A percentile compares a stretch with the other conserved stretches of the same genome.
Evolutionary conservation across 2,329 filamentous ascomycete genomes (phyloP).

Genomic region (Ophiostoma angusticollis): DNA sequence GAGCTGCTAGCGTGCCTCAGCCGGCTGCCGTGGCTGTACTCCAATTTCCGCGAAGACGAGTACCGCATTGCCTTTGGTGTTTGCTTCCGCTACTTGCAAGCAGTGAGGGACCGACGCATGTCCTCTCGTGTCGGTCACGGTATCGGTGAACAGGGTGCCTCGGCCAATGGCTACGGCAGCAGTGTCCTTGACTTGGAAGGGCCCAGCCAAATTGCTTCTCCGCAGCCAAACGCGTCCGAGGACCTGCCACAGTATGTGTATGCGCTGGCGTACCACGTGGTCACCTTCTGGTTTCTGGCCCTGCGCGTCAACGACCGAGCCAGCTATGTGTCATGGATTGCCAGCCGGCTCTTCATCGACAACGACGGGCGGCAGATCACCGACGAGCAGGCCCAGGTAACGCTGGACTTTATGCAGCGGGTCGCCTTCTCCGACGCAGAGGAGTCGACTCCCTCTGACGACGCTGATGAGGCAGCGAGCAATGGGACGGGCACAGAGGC

Average conservation of each 20-base stretch:
- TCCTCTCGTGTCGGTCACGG: constrained; percentile 29
- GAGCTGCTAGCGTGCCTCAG: constrained; percentile 89
- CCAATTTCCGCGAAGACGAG: constrained; percentile 82
- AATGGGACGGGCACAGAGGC: constrained; percentile 45
- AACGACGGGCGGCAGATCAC: constrained; percentile 59
- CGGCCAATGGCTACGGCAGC: neutral
- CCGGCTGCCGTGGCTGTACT: constrained; percentile 69
- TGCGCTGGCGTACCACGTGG: constrained; percentile 84
- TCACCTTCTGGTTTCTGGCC: constrained; percentile 93
- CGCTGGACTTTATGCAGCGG: constrained; percentile 88
- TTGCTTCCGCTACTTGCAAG: constrained; percentile 85
- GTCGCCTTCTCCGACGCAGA: constrained; percentile 76
- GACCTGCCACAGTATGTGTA: constrained; percentile 90
- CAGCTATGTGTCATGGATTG: constrained; percentile 80
- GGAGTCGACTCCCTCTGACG: constrained; percentile 47
- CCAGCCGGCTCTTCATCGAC: constrained; percentile 72
- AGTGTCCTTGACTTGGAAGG: constrained; percentile 11
- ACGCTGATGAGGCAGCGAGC: constrained; percentile 42
- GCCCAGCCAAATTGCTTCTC: constrained; percentile 15
- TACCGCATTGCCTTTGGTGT: constrained; percentile 92
- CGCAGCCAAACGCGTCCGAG: constrained; percentile 35
- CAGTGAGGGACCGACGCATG: constrained; percentile 57
- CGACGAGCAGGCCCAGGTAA: constrained; percentile 87
- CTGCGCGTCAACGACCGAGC: constrained; percentile 73
- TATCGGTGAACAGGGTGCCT: neutral